Evolutionary conservation across 2,329 filamentous ascomycete species (phyloP).

Genomic region (Ceratocystis alfenasii): DNA sequence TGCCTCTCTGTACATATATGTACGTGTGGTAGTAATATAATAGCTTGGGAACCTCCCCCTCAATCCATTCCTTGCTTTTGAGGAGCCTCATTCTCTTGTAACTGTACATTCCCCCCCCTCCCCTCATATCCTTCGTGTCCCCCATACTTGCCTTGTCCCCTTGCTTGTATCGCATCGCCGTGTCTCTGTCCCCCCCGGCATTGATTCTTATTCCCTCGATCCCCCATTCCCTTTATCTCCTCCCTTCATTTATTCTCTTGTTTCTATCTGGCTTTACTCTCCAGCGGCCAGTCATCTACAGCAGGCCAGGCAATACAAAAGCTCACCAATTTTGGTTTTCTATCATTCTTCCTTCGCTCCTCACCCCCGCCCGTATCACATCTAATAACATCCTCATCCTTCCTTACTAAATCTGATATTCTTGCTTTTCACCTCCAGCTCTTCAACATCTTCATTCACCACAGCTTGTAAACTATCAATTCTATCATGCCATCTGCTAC

Average conservation of each 20-base stretch:
- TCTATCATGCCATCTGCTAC: constrained; percentile 19
- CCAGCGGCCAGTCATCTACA: background rate
- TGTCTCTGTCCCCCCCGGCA: background rate
- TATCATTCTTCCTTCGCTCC: background rate
- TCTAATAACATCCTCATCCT: constrained; percentile 10
- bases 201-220: background rate
- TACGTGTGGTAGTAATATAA: background rate
- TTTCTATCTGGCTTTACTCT: background rate
- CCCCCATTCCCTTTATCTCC: background rate
- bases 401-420: background rate
- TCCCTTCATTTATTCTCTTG: background rate
- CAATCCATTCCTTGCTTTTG: background rate
- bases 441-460: background rate
- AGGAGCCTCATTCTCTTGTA: background rate
- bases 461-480: background rate
- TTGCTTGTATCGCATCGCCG: background rate
- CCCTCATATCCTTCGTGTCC: no score
- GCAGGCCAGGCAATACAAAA: background rate
- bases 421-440: background rate
- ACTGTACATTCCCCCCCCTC: background rate
- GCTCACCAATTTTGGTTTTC: background rate
- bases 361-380: background rate
- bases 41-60: background rate
- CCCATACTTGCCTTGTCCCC: background rate
- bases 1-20: background rate